These are phyloP conservation scores for Abortiporus biennis DNA, from an alignment of 1,284 basidiomycete species.

Conservation along the genomic window DNA sequence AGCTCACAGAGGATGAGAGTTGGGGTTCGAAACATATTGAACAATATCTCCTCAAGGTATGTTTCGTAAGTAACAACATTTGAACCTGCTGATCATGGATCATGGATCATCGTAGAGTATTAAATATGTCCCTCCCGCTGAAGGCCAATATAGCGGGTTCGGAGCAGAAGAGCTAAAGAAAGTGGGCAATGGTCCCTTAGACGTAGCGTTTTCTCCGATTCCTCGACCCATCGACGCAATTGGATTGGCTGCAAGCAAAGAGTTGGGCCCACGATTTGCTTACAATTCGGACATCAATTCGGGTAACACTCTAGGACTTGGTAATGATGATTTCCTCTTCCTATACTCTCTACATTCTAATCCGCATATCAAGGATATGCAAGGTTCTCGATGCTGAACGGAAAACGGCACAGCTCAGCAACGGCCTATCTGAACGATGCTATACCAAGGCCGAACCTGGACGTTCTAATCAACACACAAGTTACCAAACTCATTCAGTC, in stretches of 20 bases:
- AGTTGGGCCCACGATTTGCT: slow-evolving; percentile 27
- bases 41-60: slow-evolving; percentile 23
- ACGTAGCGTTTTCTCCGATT: slow-evolving; percentile 28
- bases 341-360: background rate
- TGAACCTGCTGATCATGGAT: background rate
- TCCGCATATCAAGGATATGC: slow-evolving; percentile 26
- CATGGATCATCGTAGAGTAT: slow-evolving; percentile 10
- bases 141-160: slow-evolving; percentile 14
- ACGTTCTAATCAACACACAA: slow-evolving; percentile 34
- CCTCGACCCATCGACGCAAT: slow-evolving; percentile 25
- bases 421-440: slow-evolving; percentile 26
- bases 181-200: slow-evolving; percentile 22
- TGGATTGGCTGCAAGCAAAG: slow-evolving; percentile 26
- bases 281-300: slow-evolving; percentile 34
- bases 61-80: background rate
- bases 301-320: slow-evolving; percentile 31
- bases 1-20: slow-evolving; percentile 29
- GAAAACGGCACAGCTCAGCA: slow-evolving; percentile 25
- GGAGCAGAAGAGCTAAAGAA: slow-evolving; percentile 10
- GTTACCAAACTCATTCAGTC: slow-evolving; percentile 32
- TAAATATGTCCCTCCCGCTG: slow-evolving; percentile 13
- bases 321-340: slow-evolving; percentile 15
- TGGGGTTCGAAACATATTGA: slow-evolving; percentile 32
- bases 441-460: slow-evolving; percentile 30
- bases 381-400: slow-evolving; percentile 15